Evolutionary conservation across 306 rosid species (phyloP).

Genomic region (Acacia melanoxylon): DNA sequence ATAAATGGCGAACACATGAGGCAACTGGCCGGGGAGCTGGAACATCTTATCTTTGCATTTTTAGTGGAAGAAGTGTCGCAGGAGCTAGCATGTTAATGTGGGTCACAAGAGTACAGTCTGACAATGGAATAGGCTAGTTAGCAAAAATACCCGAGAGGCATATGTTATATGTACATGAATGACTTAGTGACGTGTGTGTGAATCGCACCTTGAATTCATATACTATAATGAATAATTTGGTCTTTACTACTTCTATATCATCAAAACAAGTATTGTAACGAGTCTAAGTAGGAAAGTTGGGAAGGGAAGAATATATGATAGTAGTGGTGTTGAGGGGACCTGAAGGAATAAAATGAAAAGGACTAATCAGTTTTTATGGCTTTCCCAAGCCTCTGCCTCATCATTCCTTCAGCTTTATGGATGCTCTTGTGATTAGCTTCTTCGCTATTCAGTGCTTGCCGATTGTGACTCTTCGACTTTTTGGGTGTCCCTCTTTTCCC

Average conservation of each 20-base stretch:
- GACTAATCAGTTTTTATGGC: conserved; percentile 30
- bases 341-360: conserved; percentile 37
- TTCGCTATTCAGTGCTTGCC: background rate
- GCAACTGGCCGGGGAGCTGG: conserved; percentile 61
- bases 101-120: conserved; percentile 44
- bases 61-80: conserved; percentile 68
- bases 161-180: conserved; percentile 55
- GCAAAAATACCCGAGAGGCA: conserved; percentile 26
- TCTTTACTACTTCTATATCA: too few relatives aligned
- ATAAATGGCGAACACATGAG: conserved; percentile 40
- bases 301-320: background rate
- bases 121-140: conserved; percentile 38
- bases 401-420: conserved; percentile 26
- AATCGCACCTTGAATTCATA: conserved; percentile 29
- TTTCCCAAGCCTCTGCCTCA: conserved; percentile 25
- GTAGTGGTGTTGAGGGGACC: background rate
- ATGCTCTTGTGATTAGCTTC: background rate
- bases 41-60: conserved; percentile 56
- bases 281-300: background rate
- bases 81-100: conserved; percentile 53
- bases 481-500: background rate
- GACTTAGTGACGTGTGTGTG: conserved; percentile 38
- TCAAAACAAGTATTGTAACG: too few relatives aligned
- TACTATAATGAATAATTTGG: conserved; percentile 14
- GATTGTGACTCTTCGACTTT: background rate